phyloP scores from a whole-genome alignment of 192 early-diverging fungal species.

The Umbelopsis sp. region DNA sequence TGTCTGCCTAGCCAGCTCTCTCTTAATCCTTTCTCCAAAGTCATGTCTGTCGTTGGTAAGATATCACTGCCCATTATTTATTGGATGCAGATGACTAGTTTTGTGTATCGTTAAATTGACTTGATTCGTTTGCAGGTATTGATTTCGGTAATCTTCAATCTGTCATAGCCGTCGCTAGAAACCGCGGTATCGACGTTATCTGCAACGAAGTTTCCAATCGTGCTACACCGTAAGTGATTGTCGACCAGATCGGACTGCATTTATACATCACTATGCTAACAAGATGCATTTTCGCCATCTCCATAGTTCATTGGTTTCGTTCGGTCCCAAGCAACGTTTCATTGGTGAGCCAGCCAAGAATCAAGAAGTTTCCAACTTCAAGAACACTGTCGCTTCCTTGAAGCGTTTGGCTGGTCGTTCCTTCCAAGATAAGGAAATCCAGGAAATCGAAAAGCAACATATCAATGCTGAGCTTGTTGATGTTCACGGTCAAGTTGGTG shows the following conservation, averaged over 20 bases:
- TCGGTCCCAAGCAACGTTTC: conserved; percentile 93
- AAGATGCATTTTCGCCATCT: not conserved
- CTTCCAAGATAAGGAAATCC: conserved; percentile 83
- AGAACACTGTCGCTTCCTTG: conserved; percentile 88
- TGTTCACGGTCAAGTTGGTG: conserved; percentile 84
- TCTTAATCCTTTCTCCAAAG: conserved; percentile 5
- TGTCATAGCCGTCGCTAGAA: conserved; percentile 95
- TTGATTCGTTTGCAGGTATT: conserved; percentile 59
- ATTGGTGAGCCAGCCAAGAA: conserved; percentile 96
- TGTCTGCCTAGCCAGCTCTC: not conserved
- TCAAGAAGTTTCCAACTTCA: conserved; percentile 96
- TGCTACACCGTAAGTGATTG: conserved; percentile 81
- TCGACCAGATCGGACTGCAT: not conserved
- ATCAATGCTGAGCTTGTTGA: conserved; percentile 82
- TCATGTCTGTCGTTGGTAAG: conserved; percentile 23
- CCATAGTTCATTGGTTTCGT: conserved; percentile 83
- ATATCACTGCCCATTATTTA: too few species aligned
- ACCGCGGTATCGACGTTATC: conserved; percentile 98
- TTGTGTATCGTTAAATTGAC: too few species aligned
- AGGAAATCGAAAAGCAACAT: conserved; percentile 78
- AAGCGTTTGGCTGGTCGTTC: conserved; percentile 92
- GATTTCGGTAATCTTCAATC: conserved; percentile 97
- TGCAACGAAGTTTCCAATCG: conserved; percentile 97
- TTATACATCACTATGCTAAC: not conserved
- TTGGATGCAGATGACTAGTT: too few species aligned